Base-by-base conservation (phyloP, 2,329 filamentous ascomycete species). In the Aspergillus ruber region DNA sequence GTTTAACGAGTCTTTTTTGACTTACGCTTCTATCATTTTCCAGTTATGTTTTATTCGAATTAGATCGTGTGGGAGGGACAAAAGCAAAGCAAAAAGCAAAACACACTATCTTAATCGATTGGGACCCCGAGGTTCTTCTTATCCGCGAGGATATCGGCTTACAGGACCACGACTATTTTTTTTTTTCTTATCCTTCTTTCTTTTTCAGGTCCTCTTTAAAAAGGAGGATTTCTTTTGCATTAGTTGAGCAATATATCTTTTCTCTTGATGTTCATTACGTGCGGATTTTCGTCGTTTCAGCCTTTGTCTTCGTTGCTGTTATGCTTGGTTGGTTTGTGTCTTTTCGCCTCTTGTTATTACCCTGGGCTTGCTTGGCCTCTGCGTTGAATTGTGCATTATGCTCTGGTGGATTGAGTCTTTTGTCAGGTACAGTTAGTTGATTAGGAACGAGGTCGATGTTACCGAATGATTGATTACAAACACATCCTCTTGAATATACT, bases 1-100 rank as follows among this genome's bases (percentile, higher is more conserved):
- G 56, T 55, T 58, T 53, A 54, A 62, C 63, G 58, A 64, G 55
- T 57, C 57, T 55, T 58, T 59, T 60, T 50, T 53, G 51, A 57
- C 55, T 57, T 53, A 54, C 51, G 42, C 52, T 57, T 53, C 43
- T 58, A 51, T 57, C 51, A 38, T 56, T 39, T 58, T 50, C 49
- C 47, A 48, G 45, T 55, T 49, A 50, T 57, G 46, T 40, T 35
- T 38, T 44, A 45, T 46, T 46, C 25, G 43, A 43, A 42, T 42
- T 42, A 42, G 40, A 42, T 17, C 23, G 21, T 21, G 40, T 18
- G 40, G 15, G 21, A 42, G n/a, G 25, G 25, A 52, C 48, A 49
- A 54, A 53, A 56, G 46, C 44, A 51, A 50, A 47, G 51, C 25
- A 44, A 56, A 43, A 42, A 50, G 54, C 45, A 50, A 44, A 49